Conservation (phyloP, 306 rosid genomes). For the Pyrus communis region DNA sequence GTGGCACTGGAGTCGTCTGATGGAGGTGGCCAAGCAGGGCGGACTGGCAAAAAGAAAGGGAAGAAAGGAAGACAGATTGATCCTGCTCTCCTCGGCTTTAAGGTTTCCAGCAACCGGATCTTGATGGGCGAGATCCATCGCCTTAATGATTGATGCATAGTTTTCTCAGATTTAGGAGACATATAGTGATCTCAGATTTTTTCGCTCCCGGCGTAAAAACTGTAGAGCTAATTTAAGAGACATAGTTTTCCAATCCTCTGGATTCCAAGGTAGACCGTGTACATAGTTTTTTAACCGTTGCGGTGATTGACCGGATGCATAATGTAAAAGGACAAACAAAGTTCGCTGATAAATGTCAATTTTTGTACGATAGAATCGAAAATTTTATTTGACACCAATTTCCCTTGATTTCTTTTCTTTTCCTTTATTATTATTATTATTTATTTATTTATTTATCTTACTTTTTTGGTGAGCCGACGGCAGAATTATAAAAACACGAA, state of each 20-base stretch:
- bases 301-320: background rate
- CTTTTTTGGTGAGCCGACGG: background rate
- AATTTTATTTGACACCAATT: background rate
- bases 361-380: background rate
- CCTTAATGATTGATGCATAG: conserved; percentile 31
- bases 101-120: conserved; percentile 66
- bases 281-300: background rate
- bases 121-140: conserved; percentile 79
- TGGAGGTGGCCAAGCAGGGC: conserved; percentile 35
- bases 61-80: conserved; percentile 73
- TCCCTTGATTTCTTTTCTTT: background rate
- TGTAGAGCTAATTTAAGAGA: background rate
- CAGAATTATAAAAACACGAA: too few species aligned
- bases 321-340: background rate
- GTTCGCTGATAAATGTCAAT: background rate
- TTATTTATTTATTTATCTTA: background rate
- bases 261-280: background rate
- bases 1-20: conserved; percentile 37
- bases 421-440: background rate
- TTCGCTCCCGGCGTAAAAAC: background rate
- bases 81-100: conserved; percentile 71
- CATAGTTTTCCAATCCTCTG: background rate
- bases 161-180: conserved; percentile 7
- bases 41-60: conserved; percentile 64
- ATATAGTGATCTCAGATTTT: conserved; percentile 8